Conservation (phyloP, 352 stramenopile genomes). For the Phytophthora colocasiae region DNA sequence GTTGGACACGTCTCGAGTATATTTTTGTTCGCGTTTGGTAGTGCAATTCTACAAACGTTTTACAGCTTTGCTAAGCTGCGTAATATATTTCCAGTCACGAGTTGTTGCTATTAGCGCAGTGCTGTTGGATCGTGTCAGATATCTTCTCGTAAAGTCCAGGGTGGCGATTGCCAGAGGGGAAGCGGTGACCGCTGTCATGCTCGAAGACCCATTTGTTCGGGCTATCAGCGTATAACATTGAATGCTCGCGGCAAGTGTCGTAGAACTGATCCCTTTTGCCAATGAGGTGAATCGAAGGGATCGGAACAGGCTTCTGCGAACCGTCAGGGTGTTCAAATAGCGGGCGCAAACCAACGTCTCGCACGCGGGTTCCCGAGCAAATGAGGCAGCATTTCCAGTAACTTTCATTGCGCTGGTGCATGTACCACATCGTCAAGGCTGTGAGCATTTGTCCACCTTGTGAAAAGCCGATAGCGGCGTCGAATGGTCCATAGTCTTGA, state of each 20-base stretch:
- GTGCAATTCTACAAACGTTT: background rate
- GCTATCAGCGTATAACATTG: conserved; percentile 32
- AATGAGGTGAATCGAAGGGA: conserved; percentile 65
- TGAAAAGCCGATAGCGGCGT: conserved; percentile 69
- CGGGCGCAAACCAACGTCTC: conserved; percentile 28
- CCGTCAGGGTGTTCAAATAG: conserved; percentile 43
- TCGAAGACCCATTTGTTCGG: background rate
- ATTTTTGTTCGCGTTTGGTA: background rate
- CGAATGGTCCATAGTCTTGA: conserved; percentile 49
- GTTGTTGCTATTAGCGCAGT: conserved; percentile 11
- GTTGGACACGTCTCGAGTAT: conserved; percentile 1
- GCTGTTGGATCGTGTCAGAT: conserved; percentile 24
- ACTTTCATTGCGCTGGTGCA: conserved; percentile 29
- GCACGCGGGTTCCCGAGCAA: conserved; percentile 39
- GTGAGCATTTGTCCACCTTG: conserved; percentile 62
- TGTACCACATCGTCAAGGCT: conserved; percentile 48
- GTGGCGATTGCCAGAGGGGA: conserved; percentile 34
- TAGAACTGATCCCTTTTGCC: conserved; percentile 59
- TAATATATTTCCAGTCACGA: background rate
- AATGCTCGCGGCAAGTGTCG: conserved; percentile 42
- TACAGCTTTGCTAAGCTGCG: background rate
- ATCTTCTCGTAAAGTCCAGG: conserved; percentile 33
- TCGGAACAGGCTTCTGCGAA: conserved; percentile 38
- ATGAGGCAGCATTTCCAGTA: conserved; percentile 61
- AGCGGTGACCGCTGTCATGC: conserved; percentile 30